Evolutionary conservation across 352 stramenopile species (phyloP).

Genomic region (Phytophthora lateralis): DNA sequence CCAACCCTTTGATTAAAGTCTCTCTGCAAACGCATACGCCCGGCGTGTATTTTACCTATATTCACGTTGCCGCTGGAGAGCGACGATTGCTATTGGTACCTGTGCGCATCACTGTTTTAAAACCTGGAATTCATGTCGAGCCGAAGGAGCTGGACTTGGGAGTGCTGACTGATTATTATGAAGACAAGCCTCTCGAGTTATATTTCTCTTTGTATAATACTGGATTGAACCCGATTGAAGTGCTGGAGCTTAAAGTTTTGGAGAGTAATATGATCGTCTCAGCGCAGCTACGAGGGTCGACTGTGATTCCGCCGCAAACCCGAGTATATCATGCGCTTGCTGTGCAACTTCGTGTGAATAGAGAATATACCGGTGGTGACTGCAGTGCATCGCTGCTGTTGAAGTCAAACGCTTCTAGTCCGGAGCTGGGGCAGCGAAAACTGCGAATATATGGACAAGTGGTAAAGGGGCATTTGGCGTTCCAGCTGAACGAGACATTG

Average conservation of each 20-base stretch:
- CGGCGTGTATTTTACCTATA: slow-evolving; percentile 44
- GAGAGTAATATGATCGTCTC: slow-evolving; percentile 38
- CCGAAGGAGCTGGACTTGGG: slow-evolving; percentile 43
- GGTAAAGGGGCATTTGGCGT: slow-evolving; percentile 35
- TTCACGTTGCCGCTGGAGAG: slow-evolving; percentile 35
- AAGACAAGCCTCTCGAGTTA: slow-evolving; percentile 33
- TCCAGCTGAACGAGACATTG: slow-evolving; percentile 39
- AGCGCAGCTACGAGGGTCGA: slow-evolving; percentile 34
- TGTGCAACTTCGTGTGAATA: slow-evolving; percentile 35
- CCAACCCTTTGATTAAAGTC: slow-evolving; percentile 45
- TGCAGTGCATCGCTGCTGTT: slow-evolving; percentile 40
- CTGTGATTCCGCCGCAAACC: slow-evolving; percentile 42
- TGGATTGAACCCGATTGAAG: slow-evolving; percentile 36
- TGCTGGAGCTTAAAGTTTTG: slow-evolving; percentile 43
- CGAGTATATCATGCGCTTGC: slow-evolving; percentile 39
- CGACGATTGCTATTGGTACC: slow-evolving; percentile 37
- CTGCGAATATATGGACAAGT: slow-evolving; percentile 36
- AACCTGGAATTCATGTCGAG: slow-evolving; percentile 44
- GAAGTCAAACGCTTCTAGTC: slow-evolving; percentile 45
- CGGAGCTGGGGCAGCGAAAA: slow-evolving; percentile 26
- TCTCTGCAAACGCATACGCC: slow-evolving; percentile 28
- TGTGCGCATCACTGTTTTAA: slow-evolving; percentile 43
- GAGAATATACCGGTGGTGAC: slow-evolving; percentile 4
- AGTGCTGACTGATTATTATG: slow-evolving; percentile 33
- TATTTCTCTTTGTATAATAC: slow-evolving; percentile 52